Evolutionary conservation across 208 protist species (phyloP), one percentile per base, ranked within the genome.

Genomic region (Polymyxa betae): DNA sequence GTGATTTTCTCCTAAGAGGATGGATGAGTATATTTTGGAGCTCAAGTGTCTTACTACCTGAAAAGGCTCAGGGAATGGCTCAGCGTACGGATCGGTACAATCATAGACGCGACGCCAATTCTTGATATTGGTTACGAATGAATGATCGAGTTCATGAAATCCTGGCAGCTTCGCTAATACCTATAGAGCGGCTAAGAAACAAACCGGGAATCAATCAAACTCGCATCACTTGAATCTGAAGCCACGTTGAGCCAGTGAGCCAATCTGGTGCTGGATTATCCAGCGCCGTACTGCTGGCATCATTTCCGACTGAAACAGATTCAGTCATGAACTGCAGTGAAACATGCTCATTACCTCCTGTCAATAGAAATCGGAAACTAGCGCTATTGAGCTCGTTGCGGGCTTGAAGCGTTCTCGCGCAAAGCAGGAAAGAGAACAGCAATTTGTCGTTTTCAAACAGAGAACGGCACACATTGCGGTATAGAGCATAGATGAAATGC

Each of bases 371-470:
- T 0, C 89, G 89, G 29, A 90, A 64, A n/a, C 24, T 64, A 12
- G 1, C 40, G 16, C 1, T 35, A 49, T 90, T 38, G 12, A 66
- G 45, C 38, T 66, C 49, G n/a, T 38, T 40, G 5, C 89, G 12
- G 0, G 95, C 97, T 43, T 97, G 94, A 66, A 98, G 91, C 91
- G 96, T 98, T 68, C 94, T 91, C 45, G 90, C 46, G 54, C 64
- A 92, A 0, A 99, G 92, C 89, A 96, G 96, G 92, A 99, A 99
- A 49, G 98, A 98, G 94, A 99, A 99, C 41, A 98, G 96, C 43
- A 98, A 93, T 94, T 99, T 99, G 94, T 99, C 97, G 93, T 95
- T 96, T 93, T 99, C 98, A 93, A 99, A 99, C 45, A 99, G 94
- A 10, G 97, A 98, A 46, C 98, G 95, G 95, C 98, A 99, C 40